phyloP scores from a whole-genome alignment of 129 eudicot genomes.

The Lactuca sativa region DNA sequence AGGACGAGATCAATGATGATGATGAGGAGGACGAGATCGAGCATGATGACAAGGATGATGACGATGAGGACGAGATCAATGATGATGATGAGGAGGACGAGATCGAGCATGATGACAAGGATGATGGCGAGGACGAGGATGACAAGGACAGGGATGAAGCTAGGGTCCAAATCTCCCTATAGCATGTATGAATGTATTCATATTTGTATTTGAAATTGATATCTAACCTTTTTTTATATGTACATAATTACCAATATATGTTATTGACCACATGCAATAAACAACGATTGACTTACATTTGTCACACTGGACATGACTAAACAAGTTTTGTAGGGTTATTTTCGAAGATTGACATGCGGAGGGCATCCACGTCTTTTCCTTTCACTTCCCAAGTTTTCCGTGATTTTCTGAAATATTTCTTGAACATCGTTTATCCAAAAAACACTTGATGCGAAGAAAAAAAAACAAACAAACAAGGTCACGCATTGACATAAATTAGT shows the following conservation, averaged over 20 bases:
- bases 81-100: neutral
- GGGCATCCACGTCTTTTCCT: neutral
- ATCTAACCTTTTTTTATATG: neutral
- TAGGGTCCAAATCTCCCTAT: neutral
- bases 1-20: neutral
- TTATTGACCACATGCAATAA: neutral
- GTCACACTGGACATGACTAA: neutral
- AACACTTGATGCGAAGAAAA: neutral
- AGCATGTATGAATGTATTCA: neutral
- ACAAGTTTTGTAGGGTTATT: too few species aligned
- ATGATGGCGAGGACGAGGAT: neutral
- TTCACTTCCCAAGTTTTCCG: neutral
- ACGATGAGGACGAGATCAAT: neutral
- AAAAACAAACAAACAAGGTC: neutral
- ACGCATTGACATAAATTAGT: slow-evolving; percentile 15
- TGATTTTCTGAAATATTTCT: too few species aligned
- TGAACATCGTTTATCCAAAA: neutral
- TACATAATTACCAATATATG: neutral
- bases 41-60: neutral
- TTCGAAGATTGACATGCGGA: too few species aligned
- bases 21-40: neutral
- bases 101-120: neutral
- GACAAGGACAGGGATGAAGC: neutral
- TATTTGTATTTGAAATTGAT: too few species aligned
- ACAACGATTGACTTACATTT: neutral